Evolutionary conservation across 352 stramenopile species (phyloP), one percentile per base, ranked within the genome.

Genomic region (Aphanomyces cochlioides): DNA sequence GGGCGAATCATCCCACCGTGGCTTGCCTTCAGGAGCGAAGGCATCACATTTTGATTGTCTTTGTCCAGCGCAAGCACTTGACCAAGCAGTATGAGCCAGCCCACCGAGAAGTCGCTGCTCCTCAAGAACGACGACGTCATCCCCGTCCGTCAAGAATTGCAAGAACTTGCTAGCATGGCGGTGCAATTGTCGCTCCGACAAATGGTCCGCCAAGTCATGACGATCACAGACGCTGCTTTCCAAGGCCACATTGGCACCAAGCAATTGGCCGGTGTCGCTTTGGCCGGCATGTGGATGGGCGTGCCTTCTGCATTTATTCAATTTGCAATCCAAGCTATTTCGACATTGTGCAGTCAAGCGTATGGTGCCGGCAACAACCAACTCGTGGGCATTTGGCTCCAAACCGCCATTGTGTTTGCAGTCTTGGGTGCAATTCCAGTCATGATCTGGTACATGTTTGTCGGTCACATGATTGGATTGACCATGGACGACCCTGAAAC

Each of bases 361-460:
- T 81, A 83, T 38, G 81, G 81, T 37, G 79, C 81, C 15, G 77
- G 78, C 47, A 86, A 88, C 70, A 79, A 78, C 45, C 72, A 78
- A 38, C 77, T 88, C 56, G 73, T 82, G 38, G 77, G 77, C 37
- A 75, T 76, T 34, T 88, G 81, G 81, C 79, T 88, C 5, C 78
- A 84, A 67, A 83, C 78, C 5, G 73, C 71, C 6, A 75, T 88
- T 21, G 41, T 79, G 10, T 75, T 80, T 54, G 75, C 73, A 21
- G 65, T 80, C 34, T 17, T 77, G 21, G 76, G 76, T 17, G 69
- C 74, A 1, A 79, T 81, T 48, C 76, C 76, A 2, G 76, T 81
- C 72, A 81, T 81, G 72, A 73, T 81, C 50, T 82, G 75, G 75
- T 82, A 82, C 75, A 68, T 79, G 54, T 80, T 74, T 68, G 77